These are phyloP conservation scores for Hylodesmum podocarpum DNA, from an alignment of 306 rosid genomes.

Conservation along the genomic window DNA sequence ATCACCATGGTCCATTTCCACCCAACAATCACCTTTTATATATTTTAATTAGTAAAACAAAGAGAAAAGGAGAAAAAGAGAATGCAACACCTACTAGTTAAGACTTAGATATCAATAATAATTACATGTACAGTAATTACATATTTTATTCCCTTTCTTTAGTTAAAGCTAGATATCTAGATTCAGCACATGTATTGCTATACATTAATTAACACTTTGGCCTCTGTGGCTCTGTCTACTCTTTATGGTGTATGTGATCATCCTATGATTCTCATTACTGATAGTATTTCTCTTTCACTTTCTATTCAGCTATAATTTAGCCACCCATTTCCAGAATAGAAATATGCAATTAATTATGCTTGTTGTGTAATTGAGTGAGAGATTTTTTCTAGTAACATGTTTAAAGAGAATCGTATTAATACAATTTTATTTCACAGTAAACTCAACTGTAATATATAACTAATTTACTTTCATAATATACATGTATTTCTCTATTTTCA, in stretches of 20 bases:
- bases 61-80: constrained; percentile 8
- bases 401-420: background rate
- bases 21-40: constrained; percentile 6
- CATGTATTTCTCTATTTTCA: too few relatives aligned
- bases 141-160: constrained; percentile 17
- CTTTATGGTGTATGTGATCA: constrained; percentile 7
- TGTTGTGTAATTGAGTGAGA: background rate
- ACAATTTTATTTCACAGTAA: too few relatives aligned
- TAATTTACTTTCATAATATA: too few relatives aligned
- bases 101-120: background rate
- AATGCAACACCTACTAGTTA: constrained; percentile 18
- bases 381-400: too few relatives aligned
- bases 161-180: constrained; percentile 45
- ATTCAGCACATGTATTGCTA: constrained; percentile 29
- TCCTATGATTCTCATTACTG: background rate
- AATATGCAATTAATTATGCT: constrained; percentile 6
- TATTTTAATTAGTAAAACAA: constrained; percentile 6
- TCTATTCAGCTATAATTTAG: background rate
- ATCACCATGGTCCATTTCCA: constrained; percentile 19
- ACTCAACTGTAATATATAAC: too few relatives aligned
- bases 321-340: background rate
- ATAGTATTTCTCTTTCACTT: background rate
- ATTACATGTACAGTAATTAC: background rate
- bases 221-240: background rate
- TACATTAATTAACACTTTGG: constrained; percentile 19